Evolutionary conservation across 441 rosid genomes (phyloP).

Genomic region (Cnidoscolus chayamansa): DNA sequence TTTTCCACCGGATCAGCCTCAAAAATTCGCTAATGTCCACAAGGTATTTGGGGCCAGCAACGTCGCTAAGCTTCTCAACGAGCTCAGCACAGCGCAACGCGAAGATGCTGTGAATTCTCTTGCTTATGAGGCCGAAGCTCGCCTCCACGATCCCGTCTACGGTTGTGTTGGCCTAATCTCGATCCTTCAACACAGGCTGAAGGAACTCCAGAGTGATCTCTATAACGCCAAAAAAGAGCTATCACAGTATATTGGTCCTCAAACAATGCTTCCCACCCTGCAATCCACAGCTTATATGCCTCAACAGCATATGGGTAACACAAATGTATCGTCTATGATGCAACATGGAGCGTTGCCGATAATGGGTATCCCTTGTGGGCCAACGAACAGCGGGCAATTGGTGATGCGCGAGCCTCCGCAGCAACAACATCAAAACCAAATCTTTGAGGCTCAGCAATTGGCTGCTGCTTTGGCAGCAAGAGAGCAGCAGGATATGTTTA

Average conservation of each 20-base stretch:
- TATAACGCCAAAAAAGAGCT: slow-evolving; percentile 61
- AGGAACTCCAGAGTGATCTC: slow-evolving; percentile 53
- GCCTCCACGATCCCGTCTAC: slow-evolving; percentile 78
- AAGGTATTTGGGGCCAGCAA: slow-evolving; percentile 88
- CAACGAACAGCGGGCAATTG: slow-evolving; percentile 31
- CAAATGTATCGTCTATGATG: slow-evolving; percentile 39
- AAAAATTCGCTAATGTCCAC: slow-evolving; percentile 71
- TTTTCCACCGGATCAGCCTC: slow-evolving; percentile 89
- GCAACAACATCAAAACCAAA: slow-evolving; percentile 30
- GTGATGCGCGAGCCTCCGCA: slow-evolving; percentile 34
- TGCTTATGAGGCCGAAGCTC: slow-evolving; percentile 78
- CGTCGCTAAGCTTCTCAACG: slow-evolving; percentile 76
- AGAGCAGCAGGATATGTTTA: slow-evolving; percentile 57
- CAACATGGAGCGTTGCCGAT: slow-evolving; percentile 43
- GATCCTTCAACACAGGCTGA: slow-evolving; percentile 62
- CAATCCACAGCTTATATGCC: background rate
- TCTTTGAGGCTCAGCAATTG: slow-evolving; percentile 53
- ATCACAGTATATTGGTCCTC: slow-evolving; percentile 58
- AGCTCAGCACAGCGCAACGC: slow-evolving; percentile 52
- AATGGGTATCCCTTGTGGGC: slow-evolving; percentile 48
- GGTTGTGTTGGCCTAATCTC: slow-evolving; percentile 87
- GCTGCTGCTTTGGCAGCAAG: slow-evolving; percentile 46
- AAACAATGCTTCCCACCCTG: slow-evolving; percentile 55
- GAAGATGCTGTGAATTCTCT: slow-evolving; percentile 91
- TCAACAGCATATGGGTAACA: slow-evolving; percentile 33